Percentiles rank a stretch among this genome's conserved stretches.
Evolutionary conservation across 441 rosid species (phyloP).

Genomic region (Mallotus repandus): DNA sequence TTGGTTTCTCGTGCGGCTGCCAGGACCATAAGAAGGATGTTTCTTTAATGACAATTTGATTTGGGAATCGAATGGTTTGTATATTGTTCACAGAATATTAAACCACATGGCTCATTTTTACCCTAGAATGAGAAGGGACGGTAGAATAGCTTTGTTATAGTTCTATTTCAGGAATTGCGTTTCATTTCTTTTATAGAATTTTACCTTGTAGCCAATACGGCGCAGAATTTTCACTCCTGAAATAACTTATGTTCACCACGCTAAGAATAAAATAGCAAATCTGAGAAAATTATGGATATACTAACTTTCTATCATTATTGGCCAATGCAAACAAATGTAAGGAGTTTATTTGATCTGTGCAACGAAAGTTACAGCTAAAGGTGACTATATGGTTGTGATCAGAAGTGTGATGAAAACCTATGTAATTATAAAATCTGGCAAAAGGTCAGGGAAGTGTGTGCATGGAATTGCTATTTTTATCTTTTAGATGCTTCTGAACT

Average conservation of each 20-base stretch:
- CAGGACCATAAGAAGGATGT: slow-evolving; percentile 70
- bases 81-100: neutral
- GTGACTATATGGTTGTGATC: neutral
- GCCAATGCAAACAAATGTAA: neutral
- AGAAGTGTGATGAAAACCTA: neutral
- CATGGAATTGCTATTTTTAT: neutral
- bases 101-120: neutral
- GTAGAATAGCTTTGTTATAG: neutral
- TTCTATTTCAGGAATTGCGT: no score
- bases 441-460: neutral
- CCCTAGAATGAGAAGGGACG: neutral
- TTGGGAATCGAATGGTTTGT: neutral
- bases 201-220: no score
- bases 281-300: no score
- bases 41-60: slow-evolving; percentile 44
- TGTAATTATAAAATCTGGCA: neutral
- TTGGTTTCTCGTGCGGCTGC: slow-evolving; percentile 78
- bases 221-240: no score
- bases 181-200: no score
- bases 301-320: no score
- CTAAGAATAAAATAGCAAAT: no score
- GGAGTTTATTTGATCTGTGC: neutral
- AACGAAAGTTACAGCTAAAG: neutral
- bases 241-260: no score
- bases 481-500: slow-evolving; percentile 23